Conservation (phyloP, 1,284 basidiomycete species). For the Porogramme epimiltina region DNA sequence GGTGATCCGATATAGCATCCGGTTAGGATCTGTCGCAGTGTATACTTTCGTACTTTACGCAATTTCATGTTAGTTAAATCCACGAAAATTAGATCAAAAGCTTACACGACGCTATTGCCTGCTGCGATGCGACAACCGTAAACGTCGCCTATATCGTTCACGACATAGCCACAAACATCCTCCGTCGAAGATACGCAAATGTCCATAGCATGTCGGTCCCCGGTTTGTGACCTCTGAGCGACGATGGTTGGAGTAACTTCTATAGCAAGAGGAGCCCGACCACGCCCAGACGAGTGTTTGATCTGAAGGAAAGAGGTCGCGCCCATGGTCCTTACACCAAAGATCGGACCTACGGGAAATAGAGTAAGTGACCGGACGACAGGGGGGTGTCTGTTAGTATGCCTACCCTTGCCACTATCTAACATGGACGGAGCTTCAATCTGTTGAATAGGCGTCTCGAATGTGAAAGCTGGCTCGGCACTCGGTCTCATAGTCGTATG, state of each 20-base stretch:
- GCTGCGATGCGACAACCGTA: constrained; percentile 35
- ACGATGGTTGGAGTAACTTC: constrained; percentile 23
- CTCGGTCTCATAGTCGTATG: constrained; percentile 43
- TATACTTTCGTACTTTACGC: constrained; percentile 19
- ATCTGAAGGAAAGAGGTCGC: constrained; percentile 17
- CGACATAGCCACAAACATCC: constrained; percentile 31
- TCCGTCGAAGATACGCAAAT: constrained; percentile 16
- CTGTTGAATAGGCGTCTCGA: constrained; percentile 50
- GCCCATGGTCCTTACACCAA: constrained; percentile 25
- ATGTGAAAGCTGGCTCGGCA: constrained; percentile 42
- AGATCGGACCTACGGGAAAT: too few species aligned
- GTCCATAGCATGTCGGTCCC: constrained; percentile 46
- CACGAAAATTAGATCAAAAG: not conserved
- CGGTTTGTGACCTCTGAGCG: constrained; percentile 42
- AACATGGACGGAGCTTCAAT: constrained; percentile 17
- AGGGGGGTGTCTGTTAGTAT: too few species aligned
- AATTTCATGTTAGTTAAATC: not conserved
- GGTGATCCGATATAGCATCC: constrained; percentile 17
- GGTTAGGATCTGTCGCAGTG: not conserved
- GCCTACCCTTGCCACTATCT: too few species aligned
- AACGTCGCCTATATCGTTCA: constrained; percentile 48
- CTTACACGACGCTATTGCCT: constrained; percentile 17
- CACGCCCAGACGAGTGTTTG: constrained; percentile 1
- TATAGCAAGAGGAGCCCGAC: not conserved
- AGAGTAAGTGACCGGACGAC: too few species aligned